Base-by-base conservation (phyloP, 495 filamentous ascomycete species). In the Filosporella fistucella region DNA sequence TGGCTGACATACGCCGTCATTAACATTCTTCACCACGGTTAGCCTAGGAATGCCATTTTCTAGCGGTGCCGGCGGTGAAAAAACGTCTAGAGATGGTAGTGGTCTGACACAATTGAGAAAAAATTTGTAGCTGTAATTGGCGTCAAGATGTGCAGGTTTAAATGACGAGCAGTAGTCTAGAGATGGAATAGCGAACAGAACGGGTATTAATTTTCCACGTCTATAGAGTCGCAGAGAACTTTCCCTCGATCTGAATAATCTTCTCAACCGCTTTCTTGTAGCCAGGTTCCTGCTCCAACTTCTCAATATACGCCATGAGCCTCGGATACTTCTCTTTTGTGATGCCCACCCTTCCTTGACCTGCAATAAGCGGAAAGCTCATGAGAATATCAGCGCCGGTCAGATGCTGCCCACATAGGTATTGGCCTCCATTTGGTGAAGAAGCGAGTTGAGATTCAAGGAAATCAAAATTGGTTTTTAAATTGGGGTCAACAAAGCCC, bases 371-470 rank as follows among this genome's bases (percentile, higher is more conserved):
- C 0, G 84, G 86, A 60, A 86, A 95, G 54, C 76, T 81, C 66
- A 95, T 69, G 57, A 93, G 59, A 32, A 96, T 85, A 61, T 96
- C 91, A 0, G 85, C 91, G 0, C 80, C 81, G 0, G 86, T 88
- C 18, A 96, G 68, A 39, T 80, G 65, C 11, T 69, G 65, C 4
- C 90, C 89, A 56, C 84, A 89, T 12, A 95, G 65, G 56, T 77
- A 95, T 12, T 69, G 62, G 2, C 87, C 87, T 7, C 73, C 71
- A 5, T 71, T 51, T 0, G 84, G 84, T 1, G 82, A 76, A 0
- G 81, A 82, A 12, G 70, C 68, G 10, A 95, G 68, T 62, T 85
- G 84, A 9, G 65, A 61, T 55, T 95, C 88, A 2, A 96, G 59
- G 63, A 94, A 91, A 10, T 62, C 64, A 22, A 91, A 75, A 41